phyloP scores from a whole-genome alignment of 345 rosid species.

The Salix udensis region DNA sequence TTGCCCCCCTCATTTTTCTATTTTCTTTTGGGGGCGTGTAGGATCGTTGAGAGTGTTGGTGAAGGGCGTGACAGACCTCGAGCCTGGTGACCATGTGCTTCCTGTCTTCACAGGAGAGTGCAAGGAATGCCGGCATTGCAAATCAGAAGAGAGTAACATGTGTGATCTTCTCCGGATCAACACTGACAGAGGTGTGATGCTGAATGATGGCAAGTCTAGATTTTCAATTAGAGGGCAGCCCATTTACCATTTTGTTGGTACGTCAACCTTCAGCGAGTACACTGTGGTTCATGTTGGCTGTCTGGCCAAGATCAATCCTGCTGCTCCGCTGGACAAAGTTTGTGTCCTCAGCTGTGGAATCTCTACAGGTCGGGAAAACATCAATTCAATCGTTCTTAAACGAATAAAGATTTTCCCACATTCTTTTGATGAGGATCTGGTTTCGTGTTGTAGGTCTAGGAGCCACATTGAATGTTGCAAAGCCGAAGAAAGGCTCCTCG shows the following conservation, averaged over 20 bases:
- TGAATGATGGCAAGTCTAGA: constrained; percentile 35
- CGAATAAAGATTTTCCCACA: not conserved
- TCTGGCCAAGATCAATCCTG: constrained; percentile 36
- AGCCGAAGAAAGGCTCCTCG: constrained; percentile 28
- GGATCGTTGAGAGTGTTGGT: constrained; percentile 47
- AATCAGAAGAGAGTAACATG: constrained; percentile 37
- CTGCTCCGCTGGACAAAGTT: constrained; percentile 42
- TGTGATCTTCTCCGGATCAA: constrained; percentile 37
- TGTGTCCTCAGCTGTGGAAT: constrained; percentile 39
- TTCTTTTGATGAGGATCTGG: not conserved
- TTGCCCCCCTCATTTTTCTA: not conserved
- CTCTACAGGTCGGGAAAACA: constrained; percentile 26
- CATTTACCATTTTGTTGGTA: constrained; percentile 41
- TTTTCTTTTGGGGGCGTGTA: not conserved
- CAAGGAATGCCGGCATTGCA: constrained; percentile 31
- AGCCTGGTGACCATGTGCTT: constrained; percentile 42
- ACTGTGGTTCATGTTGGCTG: constrained; percentile 36
- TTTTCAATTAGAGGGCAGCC: constrained; percentile 41
- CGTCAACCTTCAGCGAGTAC: constrained; percentile 41
- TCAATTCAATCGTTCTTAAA: not conserved
- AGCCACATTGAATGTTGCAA: constrained; percentile 42
- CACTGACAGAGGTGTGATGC: constrained; percentile 37
- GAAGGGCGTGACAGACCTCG: constrained; percentile 34
- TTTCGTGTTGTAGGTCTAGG: constrained; percentile 28
- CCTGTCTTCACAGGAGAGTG: constrained; percentile 45